Percentiles rank a stretch among this genome's conserved stretches.
Conservation (phyloP, 768 basidiomycete species). For the Agaricus subrufescens region DNA sequence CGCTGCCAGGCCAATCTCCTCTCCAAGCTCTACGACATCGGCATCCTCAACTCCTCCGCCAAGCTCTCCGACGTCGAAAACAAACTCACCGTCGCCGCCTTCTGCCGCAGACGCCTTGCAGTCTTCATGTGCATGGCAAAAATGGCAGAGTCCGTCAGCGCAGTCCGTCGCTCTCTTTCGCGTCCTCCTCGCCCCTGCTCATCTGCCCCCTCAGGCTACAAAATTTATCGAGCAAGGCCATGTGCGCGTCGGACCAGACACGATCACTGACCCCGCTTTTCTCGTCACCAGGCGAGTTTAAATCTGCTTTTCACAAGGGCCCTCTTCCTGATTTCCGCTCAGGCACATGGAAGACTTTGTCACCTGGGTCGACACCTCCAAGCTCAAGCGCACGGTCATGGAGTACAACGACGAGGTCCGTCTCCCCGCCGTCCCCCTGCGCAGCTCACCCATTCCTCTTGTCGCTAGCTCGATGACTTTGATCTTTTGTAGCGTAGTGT, state of each 20-base stretch:
- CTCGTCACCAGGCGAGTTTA: constrained; percentile 71
- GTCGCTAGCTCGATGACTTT: constrained; percentile 82
- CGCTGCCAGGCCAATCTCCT: constrained; percentile 85
- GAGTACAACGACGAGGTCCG: constrained; percentile 91
- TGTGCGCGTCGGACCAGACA: constrained; percentile 93
- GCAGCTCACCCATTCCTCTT: background rate
- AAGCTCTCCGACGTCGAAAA: constrained; percentile 95
- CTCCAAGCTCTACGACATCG: constrained; percentile 96
- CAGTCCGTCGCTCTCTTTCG: constrained; percentile 49
- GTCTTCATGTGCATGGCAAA: constrained; percentile 90
- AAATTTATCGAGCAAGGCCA: constrained; percentile 99
- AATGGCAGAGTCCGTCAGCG: constrained; percentile 94
- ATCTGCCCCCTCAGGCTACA: constrained; percentile 58
- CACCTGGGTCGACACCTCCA: constrained; percentile 98
- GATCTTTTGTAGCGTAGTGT: constrained; percentile 58
- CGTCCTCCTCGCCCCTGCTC: background rate
- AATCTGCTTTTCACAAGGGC: background rate
- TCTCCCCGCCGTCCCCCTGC: background rate
- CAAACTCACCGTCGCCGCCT: constrained; percentile 92
- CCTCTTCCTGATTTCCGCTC: constrained; percentile 4
- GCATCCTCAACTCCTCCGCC: constrained; percentile 78
- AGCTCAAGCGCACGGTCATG: constrained; percentile 94
- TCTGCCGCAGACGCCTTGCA: constrained; percentile 87
- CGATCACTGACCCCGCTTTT: constrained; percentile 93
- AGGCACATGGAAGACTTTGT: constrained; percentile 99